Evolutionary conservation across 495 filamentous ascomycete genomes (phyloP).

Genomic region (Lasiosphaeria ovina): DNA sequence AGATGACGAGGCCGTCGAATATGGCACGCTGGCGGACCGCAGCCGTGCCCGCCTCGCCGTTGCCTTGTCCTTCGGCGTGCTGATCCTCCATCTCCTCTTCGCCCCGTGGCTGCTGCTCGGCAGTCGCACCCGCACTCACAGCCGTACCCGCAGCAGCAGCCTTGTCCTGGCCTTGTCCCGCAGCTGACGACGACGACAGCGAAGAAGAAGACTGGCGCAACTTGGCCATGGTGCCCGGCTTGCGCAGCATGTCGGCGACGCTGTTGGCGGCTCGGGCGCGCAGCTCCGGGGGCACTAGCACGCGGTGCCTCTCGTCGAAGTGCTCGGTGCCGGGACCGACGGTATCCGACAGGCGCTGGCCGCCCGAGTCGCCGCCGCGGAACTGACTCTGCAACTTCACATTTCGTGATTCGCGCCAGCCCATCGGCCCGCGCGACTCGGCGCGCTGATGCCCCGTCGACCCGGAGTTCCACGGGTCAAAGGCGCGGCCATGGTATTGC

Average conservation of each 20-base stretch:
- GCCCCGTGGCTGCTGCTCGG: conserved; percentile 25
- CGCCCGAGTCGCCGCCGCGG: conserved; percentile 47
- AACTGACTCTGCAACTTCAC: conserved; percentile 70
- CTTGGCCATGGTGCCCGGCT: conserved; percentile 41
- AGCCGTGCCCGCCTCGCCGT: conserved; percentile 23
- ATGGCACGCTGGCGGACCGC: conserved; percentile 34
- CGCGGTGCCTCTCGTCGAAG: conserved; percentile 46
- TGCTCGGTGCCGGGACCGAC: conserved; percentile 54
- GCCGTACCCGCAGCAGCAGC: not conserved
- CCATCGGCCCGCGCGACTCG: conserved; percentile 59
- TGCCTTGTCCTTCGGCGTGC: conserved; percentile 23
- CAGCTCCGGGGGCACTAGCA: conserved; percentile 43
- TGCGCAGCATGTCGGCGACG: conserved; percentile 49
- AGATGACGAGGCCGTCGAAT: conserved; percentile 68
- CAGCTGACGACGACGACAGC: too few relatives aligned
- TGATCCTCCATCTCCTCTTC: conserved; percentile 37
- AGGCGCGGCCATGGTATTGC: conserved; percentile 44
- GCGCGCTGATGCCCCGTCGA: conserved; percentile 79
- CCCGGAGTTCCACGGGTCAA: conserved; percentile 80
- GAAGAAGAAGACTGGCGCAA: too few relatives aligned
- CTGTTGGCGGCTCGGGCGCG: conserved; percentile 39
- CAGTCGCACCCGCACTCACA: conserved; percentile 10
- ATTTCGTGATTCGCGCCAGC: conserved; percentile 69
- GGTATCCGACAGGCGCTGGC: conserved; percentile 54
- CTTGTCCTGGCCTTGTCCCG: too few relatives aligned